A percentile compares a stretch with the other conserved stretches of the same genome.
phyloP scores from a whole-genome alignment of 202 grass and related monocot species.

The Zizania palustris region DNA sequence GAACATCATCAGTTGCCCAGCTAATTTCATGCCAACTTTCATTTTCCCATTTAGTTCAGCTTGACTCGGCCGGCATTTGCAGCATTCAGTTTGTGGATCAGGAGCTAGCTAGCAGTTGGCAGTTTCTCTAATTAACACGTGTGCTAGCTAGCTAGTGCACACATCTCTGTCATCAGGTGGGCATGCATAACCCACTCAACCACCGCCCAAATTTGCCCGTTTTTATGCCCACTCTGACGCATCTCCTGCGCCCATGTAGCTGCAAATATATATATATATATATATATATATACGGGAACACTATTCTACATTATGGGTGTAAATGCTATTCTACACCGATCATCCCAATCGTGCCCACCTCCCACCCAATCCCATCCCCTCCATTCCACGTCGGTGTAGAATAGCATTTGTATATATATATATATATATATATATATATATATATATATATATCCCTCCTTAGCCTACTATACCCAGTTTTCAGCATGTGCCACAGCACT shows the following conservation, averaged over 20 bases:
- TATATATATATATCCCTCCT: neutral
- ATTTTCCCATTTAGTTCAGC: too few relatives aligned
- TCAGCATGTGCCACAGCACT: neutral
- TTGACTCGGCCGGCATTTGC: neutral
- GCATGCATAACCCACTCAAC: too few relatives aligned
- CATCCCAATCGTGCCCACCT: too few relatives aligned
- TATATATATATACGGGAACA: too few relatives aligned
- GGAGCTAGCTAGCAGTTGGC: neutral
- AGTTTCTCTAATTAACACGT: neutral
- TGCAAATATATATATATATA: neutral
- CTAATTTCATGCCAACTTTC: too few relatives aligned
- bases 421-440: neutral
- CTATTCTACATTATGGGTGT: too few relatives aligned
- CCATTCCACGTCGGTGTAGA: too few relatives aligned
- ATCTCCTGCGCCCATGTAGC: neutral
- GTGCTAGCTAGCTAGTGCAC: neutral
- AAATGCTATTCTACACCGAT: too few relatives aligned
- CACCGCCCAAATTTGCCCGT: neutral
- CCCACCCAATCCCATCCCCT: too few relatives aligned
- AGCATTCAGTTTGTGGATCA: neutral
- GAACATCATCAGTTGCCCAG: too few relatives aligned
- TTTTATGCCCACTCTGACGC: neutral
- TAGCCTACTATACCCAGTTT: neutral
- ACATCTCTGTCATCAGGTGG: too few relatives aligned
- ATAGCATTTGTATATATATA: too few relatives aligned